These are phyloP conservation scores for Gentiana dahurica DNA, from an alignment of 257 asterid species.

Conservation along the genomic window DNA sequence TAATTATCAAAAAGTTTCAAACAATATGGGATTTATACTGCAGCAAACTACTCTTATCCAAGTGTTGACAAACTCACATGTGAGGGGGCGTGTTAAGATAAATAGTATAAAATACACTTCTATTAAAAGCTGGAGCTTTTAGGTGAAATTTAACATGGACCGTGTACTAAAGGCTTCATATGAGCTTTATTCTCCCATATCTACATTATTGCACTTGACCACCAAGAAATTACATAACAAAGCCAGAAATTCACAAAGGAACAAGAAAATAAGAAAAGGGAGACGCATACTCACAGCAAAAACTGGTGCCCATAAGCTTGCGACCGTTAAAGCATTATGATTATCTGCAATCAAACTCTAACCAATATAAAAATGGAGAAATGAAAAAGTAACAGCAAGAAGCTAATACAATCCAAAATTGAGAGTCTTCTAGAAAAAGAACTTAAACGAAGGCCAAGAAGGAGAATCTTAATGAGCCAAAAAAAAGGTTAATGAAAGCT, in stretches of 20 bases:
- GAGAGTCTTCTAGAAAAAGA: background rate
- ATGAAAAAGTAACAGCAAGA: background rate
- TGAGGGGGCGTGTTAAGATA: too few relatives aligned
- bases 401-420: background rate
- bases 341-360: conserved; percentile 53
- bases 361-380: conserved; percentile 5
- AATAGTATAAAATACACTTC: too few relatives aligned
- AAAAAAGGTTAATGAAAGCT: background rate
- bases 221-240: background rate
- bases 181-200: too few relatives aligned
- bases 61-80: too few relatives aligned
- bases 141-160: too few relatives aligned
- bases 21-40: too few relatives aligned
- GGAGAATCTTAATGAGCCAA: background rate
- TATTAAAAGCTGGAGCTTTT: too few relatives aligned
- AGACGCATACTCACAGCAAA: conserved; percentile 51
- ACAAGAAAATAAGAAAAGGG: background rate
- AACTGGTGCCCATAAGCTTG: conserved; percentile 94
- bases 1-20: too few relatives aligned
- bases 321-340: conserved; percentile 69
- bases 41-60: too few relatives aligned
- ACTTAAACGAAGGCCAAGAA: background rate
- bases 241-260: background rate
- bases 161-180: too few relatives aligned
- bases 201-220: background rate